phyloP scores from a whole-genome alignment of 805 yeast genomes.

The Cyberlindnera suaveolens region DNA sequence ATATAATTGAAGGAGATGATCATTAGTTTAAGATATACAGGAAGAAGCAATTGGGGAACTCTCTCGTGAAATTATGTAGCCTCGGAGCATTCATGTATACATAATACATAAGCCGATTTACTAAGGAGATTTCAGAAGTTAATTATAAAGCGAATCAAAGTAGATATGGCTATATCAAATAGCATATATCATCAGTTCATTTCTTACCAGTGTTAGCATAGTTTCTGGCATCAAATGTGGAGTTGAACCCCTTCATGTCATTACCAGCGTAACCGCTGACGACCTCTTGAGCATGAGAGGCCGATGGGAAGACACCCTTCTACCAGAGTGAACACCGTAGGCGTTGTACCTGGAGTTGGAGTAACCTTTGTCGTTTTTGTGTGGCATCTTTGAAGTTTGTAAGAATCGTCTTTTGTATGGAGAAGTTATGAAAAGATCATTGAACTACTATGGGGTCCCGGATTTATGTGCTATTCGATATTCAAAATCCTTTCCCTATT shows the following conservation, averaged over 20 bases:
- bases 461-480: too few relatives aligned
- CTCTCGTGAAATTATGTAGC: too few relatives aligned
- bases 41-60: neutral
- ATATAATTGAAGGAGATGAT: neutral
- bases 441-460: too few relatives aligned
- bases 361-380: slow-evolving; percentile 4
- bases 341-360: slow-evolving; percentile 2
- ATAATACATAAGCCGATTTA: too few relatives aligned
- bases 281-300: slow-evolving; percentile 8
- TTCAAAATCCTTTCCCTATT: too few relatives aligned
- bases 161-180: too few relatives aligned
- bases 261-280: slow-evolving; percentile 3
- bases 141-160: too few relatives aligned
- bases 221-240: slow-evolving; percentile 2
- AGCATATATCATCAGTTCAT: neutral
- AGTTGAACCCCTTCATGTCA: slow-evolving; percentile 4
- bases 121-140: too few relatives aligned
- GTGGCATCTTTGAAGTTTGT: too few relatives aligned
- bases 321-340: slow-evolving; percentile 6
- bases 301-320: slow-evolving; percentile 8
- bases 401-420: too few relatives aligned
- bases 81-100: too few relatives aligned
- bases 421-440: too few relatives aligned
- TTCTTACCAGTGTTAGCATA: slow-evolving; percentile 1
- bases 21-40: neutral